Base-by-base conservation (phyloP, 805 yeast species). In the Torulaspora delbrueckii region DNA sequence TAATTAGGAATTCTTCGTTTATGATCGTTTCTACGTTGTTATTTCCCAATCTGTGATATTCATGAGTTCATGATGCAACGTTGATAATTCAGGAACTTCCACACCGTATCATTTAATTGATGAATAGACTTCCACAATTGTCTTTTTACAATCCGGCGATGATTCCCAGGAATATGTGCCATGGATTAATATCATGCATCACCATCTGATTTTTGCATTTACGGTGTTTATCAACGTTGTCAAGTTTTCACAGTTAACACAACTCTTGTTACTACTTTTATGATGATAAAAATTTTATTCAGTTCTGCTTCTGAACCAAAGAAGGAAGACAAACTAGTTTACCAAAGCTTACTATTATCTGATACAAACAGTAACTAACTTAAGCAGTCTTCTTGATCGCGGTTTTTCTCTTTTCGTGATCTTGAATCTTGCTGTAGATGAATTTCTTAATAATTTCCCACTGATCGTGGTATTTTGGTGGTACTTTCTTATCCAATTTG, bases 281-380 rank as follows among this genome's bases (percentile, higher is more conserved):
- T 63, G 68, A 63, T 63, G 68, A 63, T 54, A 59, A 59, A 55
- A 42, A 39, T 50, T 52, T 45, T 52, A 55, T 76, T 85, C 96
- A 87, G 96, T 87, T 87, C 96, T 87, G 96, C 96, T 87, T 87
- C 96, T 87, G 96, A 87, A 75, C 77, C 78, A 74, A 68, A 19
- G 49, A 50, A 72, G 79, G 95, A 85, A 85, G 93, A 86, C 76
- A 84, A 76, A 77, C 71, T 63, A 44, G 62, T 49, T 71, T 76
- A 78, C 86, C 86, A 80, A 80, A 75, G 78, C 74, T 30, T 39
- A 39, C 42, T 71, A 69, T 58, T 53, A 55, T 72, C 76, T 73
- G 74, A 72, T 53, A 44, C 42, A 36, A 35, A 40, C 34, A 45
- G 30, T 19, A 37, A 34, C 3, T 8, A 16, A 43, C 46, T 43